Conservation (phyloP, 441 rosid species). For the Euphorbia corollata region DNA sequence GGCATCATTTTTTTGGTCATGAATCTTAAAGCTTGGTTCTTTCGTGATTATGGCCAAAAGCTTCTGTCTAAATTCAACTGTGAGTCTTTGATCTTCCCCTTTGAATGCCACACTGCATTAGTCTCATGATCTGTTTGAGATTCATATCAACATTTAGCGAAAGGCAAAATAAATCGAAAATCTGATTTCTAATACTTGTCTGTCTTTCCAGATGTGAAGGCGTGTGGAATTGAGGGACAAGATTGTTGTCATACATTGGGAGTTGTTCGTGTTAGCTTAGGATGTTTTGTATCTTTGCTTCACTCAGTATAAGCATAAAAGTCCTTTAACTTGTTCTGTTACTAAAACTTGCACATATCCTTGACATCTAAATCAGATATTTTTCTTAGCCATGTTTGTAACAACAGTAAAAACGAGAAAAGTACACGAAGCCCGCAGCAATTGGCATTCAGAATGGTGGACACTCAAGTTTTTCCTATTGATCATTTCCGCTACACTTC, state of each 20-base stretch:
- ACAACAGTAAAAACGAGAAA: slow-evolving; percentile 55
- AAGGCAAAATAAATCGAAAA: too few relatives aligned
- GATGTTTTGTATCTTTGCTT: slow-evolving; percentile 72
- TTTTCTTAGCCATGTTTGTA: slow-evolving; percentile 62
- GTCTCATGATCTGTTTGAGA: not conserved
- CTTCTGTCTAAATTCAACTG: slow-evolving; percentile 41
- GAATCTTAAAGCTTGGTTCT: slow-evolving; percentile 71
- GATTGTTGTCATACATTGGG: slow-evolving; percentile 61
- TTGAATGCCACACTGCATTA: too few relatives aligned
- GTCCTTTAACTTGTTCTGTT: too few relatives aligned
- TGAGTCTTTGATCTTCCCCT: slow-evolving; percentile 25
- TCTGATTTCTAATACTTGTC: too few relatives aligned
- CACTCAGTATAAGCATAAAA: not conserved
- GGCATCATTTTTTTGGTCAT: slow-evolving; percentile 59
- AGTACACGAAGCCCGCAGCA: slow-evolving; percentile 40
- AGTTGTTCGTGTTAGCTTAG: slow-evolving; percentile 81
- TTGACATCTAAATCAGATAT: slow-evolving; percentile 48
- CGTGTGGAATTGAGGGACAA: slow-evolving; percentile 56
- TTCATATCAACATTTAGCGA: not conserved
- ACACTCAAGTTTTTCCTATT: slow-evolving; percentile 40
- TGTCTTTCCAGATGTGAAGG: slow-evolving; percentile 41
- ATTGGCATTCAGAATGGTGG: slow-evolving; percentile 82
- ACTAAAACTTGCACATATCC: slow-evolving; percentile 16
- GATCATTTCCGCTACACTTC: slow-evolving; percentile 39
- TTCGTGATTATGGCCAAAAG: slow-evolving; percentile 78